These are phyloP conservation scores for Ganoderma sp. DNA, from an alignment of 1,284 basidiomycete genomes.

Conservation along the genomic window DNA sequence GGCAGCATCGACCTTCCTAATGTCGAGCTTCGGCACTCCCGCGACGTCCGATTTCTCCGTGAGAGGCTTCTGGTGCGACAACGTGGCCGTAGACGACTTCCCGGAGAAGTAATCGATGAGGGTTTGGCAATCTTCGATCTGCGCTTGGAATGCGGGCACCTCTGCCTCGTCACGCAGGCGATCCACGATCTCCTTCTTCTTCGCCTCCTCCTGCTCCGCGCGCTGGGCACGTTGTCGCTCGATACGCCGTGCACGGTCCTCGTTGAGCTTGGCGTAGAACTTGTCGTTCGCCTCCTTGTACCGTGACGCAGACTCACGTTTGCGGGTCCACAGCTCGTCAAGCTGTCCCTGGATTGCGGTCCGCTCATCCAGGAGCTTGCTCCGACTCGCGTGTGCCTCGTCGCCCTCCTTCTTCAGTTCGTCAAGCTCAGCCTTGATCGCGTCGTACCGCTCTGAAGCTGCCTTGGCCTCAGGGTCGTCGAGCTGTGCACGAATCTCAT, in stretches of 20 bases:
- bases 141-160: conserved; percentile 87
- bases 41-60: conserved; percentile 56
- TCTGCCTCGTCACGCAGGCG: conserved; percentile 92
- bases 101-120: conserved; percentile 91
- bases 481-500: conserved; percentile 84
- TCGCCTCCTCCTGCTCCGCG: conserved; percentile 81
- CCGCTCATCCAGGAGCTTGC: conserved; percentile 89
- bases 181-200: conserved; percentile 82
- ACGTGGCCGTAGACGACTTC: conserved; percentile 59
- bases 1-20: conserved; percentile 81
- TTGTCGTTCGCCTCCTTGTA: conserved; percentile 85
- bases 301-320: conserved; percentile 74
- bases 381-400: conserved; percentile 82
- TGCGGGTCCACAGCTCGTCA: conserved; percentile 78
- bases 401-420: conserved; percentile 87
- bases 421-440: conserved; percentile 88
- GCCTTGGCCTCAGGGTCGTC: conserved; percentile 93
- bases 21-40: conserved; percentile 84
- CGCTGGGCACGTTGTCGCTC: conserved; percentile 85
- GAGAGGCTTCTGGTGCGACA: conserved; percentile 42
- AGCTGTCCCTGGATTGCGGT: conserved; percentile 75
- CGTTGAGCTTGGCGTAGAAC: conserved; percentile 82
- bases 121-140: conserved; percentile 97
- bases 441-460: conserved; percentile 81
- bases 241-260: conserved; percentile 84